A percentile compares a stretch with the other conserved stretches of the same genome.
phyloP scores from a whole-genome alignment of 768 basidiomycete genomes.

The Suillus lakei region DNA sequence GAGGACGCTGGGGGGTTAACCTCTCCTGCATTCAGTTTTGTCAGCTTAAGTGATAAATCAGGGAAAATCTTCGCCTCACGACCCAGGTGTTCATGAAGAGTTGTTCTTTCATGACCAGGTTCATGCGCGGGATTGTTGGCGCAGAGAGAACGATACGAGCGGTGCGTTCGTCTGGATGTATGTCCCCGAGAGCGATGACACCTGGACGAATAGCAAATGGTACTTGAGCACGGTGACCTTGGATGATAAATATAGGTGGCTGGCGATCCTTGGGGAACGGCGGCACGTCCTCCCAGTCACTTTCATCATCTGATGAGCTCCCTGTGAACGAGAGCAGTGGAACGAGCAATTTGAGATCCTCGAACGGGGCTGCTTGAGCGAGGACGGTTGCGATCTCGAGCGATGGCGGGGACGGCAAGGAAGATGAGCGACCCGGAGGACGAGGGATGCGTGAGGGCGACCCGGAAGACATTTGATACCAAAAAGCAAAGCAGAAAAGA shows the following conservation, averaged over 20 bases:
- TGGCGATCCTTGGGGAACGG: slow-evolving; percentile 34
- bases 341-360: background rate
- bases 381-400: slow-evolving; percentile 32
- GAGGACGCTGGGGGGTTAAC: slow-evolving; percentile 24
- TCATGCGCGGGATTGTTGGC: slow-evolving; percentile 42
- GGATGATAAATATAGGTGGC: slow-evolving; percentile 34
- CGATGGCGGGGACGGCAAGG: slow-evolving; percentile 14
- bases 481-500: background rate
- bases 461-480: background rate
- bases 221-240: slow-evolving; percentile 26
- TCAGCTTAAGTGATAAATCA: slow-evolving; percentile 13
- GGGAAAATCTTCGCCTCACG: slow-evolving; percentile 27
- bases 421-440: slow-evolving; percentile 21
- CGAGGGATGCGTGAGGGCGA: slow-evolving; percentile 12
- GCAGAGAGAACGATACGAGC: slow-evolving; percentile 25
- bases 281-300: slow-evolving; percentile 27
- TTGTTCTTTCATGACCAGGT: slow-evolving; percentile 38
- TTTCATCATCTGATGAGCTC: slow-evolving; percentile 14
- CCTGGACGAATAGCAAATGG: slow-evolving; percentile 26
- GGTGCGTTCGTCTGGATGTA: slow-evolving; percentile 23
- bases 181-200: slow-evolving; percentile 23
- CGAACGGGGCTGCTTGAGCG: slow-evolving; percentile 10
- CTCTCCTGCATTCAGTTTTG: slow-evolving; percentile 21
- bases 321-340: background rate
- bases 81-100: slow-evolving; percentile 39